A percentile compares a stretch with the other conserved stretches of the same genome.
Evolutionary conservation across 129 eudicot genomes (phyloP).

Genomic region (Heracleum sosnowskyi): DNA sequence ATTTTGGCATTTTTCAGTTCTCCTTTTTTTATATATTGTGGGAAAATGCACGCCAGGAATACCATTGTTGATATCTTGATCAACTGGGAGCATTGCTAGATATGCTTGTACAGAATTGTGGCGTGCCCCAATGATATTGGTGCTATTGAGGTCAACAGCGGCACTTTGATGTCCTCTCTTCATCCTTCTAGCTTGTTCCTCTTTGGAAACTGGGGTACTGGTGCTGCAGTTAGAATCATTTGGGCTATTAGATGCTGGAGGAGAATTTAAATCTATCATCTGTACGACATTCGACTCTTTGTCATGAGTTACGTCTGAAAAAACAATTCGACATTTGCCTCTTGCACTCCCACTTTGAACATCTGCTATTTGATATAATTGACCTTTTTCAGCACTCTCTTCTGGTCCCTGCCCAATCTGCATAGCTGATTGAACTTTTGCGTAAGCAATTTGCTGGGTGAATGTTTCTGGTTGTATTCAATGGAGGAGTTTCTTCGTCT

Average conservation of each 20-base stretch:
- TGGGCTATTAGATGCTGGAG: conserved; percentile 25
- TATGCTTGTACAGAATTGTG: conserved; percentile 34
- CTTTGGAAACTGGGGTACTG: conserved; percentile 28
- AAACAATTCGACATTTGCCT: conserved; percentile 52
- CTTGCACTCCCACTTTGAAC: conserved; percentile 24
- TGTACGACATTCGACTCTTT: conserved; percentile 26
- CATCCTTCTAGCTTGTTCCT: conserved; percentile 25
- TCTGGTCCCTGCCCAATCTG: conserved; percentile 23
- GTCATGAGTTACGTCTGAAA: conserved; percentile 49
- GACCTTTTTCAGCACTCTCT: conserved; percentile 15
- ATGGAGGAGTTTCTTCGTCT: conserved; percentile 11
- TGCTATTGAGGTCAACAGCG: conserved; percentile 17
- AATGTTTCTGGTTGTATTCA: conserved; percentile 21
- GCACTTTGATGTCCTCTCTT: conserved; percentile 28
- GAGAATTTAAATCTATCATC: conserved; percentile 13
- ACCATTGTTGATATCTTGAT: conserved; percentile 14
- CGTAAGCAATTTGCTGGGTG: conserved; percentile 1
- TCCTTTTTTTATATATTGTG: conserved; percentile 41
- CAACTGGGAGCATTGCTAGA: conserved; percentile 16
- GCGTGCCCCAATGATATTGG: conserved; percentile 19
- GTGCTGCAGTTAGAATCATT: conserved; percentile 48
- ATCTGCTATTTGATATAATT: conserved; percentile 12
- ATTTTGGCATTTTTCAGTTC: conserved; percentile 54
- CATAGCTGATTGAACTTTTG: conserved; percentile 12
- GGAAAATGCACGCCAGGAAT: conserved; percentile 35